Evolutionary conservation across 345 rosid genomes (phyloP).

Genomic region (Psidium friedrichsthalianum): DNA sequence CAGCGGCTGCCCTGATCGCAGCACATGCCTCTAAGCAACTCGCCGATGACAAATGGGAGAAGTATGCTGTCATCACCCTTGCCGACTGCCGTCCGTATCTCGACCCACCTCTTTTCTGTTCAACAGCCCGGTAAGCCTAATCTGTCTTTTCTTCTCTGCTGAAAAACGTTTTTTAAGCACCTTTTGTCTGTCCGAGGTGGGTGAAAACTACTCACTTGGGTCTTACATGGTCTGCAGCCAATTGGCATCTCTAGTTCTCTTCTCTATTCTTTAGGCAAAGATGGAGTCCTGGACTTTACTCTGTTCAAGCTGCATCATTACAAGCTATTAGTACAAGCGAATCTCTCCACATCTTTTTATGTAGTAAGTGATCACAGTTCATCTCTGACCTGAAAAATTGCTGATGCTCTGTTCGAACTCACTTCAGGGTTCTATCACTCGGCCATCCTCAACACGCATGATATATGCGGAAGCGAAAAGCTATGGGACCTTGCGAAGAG

Average conservation of each 20-base stretch:
- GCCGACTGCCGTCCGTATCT: conserved; percentile 54
- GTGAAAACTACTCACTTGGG: background rate
- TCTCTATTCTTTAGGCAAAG: background rate
- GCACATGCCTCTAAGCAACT: conserved; percentile 13
- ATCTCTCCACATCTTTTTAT: background rate
- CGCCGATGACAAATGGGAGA: conserved; percentile 10
- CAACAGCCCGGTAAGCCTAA: conserved; percentile 37
- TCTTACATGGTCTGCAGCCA: background rate
- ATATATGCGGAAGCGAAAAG: conserved; percentile 31
- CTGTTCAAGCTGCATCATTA: background rate
- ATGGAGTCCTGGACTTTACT: background rate
- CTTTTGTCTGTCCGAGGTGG: background rate
- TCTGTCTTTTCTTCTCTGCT: background rate
- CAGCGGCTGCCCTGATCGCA: conserved; percentile 28
- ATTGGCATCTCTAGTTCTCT: background rate
- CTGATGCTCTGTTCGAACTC: background rate
- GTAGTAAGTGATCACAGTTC: background rate
- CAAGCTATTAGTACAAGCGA: background rate
- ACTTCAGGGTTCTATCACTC: conserved; percentile 69
- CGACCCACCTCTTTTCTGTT: conserved; percentile 40
- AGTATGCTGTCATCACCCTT: conserved; percentile 36
- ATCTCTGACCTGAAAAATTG: background rate
- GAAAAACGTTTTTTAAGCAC: background rate
- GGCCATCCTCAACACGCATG: conserved; percentile 60
- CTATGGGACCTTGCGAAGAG: conserved; percentile 61